Percentiles rank a stretch among this genome's conserved stretches.
Conservation (phyloP, 1,284 basidiomycete species). For the Ganoderma sp. region DNA sequence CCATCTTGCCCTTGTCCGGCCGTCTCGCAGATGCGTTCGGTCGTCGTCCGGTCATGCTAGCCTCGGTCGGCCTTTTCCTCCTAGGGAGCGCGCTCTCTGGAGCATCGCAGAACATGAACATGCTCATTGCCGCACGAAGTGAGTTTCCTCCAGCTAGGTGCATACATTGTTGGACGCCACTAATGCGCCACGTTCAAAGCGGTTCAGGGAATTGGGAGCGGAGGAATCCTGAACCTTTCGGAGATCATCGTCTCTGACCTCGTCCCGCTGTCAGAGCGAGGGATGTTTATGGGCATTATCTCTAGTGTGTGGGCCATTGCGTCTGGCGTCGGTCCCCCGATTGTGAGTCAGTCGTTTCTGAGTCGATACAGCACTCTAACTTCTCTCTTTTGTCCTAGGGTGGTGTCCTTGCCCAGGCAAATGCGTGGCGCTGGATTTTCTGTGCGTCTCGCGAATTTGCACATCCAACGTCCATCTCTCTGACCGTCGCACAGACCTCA, state of each 20-base stretch:
- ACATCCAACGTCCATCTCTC: no score
- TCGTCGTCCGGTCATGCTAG: slow-evolving; percentile 41
- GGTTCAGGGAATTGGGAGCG: slow-evolving; percentile 54
- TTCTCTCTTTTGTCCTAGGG: slow-evolving; percentile 20
- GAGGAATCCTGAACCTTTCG: slow-evolving; percentile 47
- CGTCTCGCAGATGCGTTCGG: slow-evolving; percentile 43
- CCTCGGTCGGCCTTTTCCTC: slow-evolving; percentile 42
- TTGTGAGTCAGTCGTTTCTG: slow-evolving; percentile 11
- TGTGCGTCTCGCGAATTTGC: slow-evolving; percentile 29
- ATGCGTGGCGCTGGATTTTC: slow-evolving; percentile 37
- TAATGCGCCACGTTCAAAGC: slow-evolving; percentile 31
- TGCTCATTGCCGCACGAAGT: slow-evolving; percentile 37
- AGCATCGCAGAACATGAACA: slow-evolving; percentile 42
- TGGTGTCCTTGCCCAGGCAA: slow-evolving; percentile 27
- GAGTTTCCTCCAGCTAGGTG: background rate
- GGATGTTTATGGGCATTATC: slow-evolving; percentile 16
- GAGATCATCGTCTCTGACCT: slow-evolving; percentile 51
- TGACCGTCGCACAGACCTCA: slow-evolving; percentile 25
- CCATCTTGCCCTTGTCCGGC: slow-evolving; percentile 40
- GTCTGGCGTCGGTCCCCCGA: slow-evolving; percentile 17
- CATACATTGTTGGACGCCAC: no score
- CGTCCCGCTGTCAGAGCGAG: slow-evolving; percentile 26
- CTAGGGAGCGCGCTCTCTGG: slow-evolving; percentile 44
- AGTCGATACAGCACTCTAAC: slow-evolving; percentile 13
- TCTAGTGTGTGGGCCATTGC: slow-evolving; percentile 19